Conservation (phyloP, 2,329 filamentous ascomycete genomes). For the Botrytis medusae region DNA sequence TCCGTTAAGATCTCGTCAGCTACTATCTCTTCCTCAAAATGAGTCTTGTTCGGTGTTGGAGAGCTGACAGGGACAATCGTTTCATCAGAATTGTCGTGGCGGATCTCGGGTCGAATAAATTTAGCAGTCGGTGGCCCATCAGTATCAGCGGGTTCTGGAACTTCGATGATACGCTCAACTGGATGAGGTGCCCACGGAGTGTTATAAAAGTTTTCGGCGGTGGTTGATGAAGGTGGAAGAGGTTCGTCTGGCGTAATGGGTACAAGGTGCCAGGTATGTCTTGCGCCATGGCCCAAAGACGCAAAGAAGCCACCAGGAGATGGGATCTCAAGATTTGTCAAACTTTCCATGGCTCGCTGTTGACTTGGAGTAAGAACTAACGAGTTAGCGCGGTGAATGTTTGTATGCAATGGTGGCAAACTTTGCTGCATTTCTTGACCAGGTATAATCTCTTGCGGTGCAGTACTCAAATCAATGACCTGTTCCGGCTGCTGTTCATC, state of each 20-base stretch:
- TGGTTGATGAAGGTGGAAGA: constrained; percentile 76
- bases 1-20: constrained; percentile 66
- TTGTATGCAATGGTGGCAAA: constrained; percentile 51
- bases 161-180: constrained; percentile 68
- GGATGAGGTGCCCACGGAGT: constrained; percentile 67
- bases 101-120: constrained; percentile 41
- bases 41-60: not conserved
- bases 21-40: constrained; percentile 50
- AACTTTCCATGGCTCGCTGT: constrained; percentile 62
- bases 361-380: constrained; percentile 51
- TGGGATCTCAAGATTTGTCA: constrained; percentile 83
- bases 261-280: constrained; percentile 77
- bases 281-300: constrained; percentile 70
- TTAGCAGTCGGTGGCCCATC: constrained; percentile 68
- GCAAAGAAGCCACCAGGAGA: constrained; percentile 93
- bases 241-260: constrained; percentile 53
- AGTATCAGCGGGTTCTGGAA: constrained; percentile 48
- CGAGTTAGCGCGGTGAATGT: constrained; percentile 39
- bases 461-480: constrained; percentile 50
- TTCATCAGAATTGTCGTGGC: constrained; percentile 42
- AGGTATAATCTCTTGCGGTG: constrained; percentile 39
- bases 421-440: constrained; percentile 55
- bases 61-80: constrained; percentile 38
- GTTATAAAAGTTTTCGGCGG: constrained; percentile 89
- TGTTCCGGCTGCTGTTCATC: constrained; percentile 58